Base-by-base conservation (phyloP, 1,284 basidiomycete genomes). In the Cryptococcus sp. region DNA sequence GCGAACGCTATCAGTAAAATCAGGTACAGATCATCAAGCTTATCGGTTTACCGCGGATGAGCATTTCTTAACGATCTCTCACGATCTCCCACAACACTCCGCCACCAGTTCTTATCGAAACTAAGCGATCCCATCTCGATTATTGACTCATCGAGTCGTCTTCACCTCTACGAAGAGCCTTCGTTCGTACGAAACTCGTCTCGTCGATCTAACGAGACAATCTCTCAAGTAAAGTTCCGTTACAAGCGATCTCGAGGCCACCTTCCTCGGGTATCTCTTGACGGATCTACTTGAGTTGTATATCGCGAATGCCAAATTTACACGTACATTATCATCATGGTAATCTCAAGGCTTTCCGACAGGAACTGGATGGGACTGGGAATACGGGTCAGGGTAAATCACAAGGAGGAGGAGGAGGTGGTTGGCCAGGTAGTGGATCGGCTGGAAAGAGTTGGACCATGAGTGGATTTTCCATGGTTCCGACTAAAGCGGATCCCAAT, bases 291-390 rank as follows among this genome's bases (percentile, higher is more conserved):
- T 37, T 41, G 52, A 54, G 52, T 37, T 46, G 14, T 47, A 15
- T 42, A 15, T 37, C 13, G 47, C 53, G 49, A 42, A 79, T 79
- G 77, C 73, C 70, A 58, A 76, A 76, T 56, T 86, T 91, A 79
- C 89, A 91, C 88, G 86, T 81, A 57, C 82, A 87, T 76, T 89
- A 87, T 71, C 74, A 81, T 74, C 83, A 86, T 76, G 82, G 85
- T 69, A 85, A 89, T 76, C 83, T 88, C 77, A 86, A 87, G 78
- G 86, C 83, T 57, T 91, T 92, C 77, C 85, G 88, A 73, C 86
- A 87, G 68, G 82, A 88, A 74, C 83, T 91, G 70, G 86, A 89
- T 66, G 79, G 72, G 32, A 70, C 68, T 10, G 58, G 42, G 34
- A 36, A 49, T 10, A 35, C 51, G n/a, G 41, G 46, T 4, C 6